Conservation (phyloP, 1,139 yeast genomes). For the Pichia sp. region DNA sequence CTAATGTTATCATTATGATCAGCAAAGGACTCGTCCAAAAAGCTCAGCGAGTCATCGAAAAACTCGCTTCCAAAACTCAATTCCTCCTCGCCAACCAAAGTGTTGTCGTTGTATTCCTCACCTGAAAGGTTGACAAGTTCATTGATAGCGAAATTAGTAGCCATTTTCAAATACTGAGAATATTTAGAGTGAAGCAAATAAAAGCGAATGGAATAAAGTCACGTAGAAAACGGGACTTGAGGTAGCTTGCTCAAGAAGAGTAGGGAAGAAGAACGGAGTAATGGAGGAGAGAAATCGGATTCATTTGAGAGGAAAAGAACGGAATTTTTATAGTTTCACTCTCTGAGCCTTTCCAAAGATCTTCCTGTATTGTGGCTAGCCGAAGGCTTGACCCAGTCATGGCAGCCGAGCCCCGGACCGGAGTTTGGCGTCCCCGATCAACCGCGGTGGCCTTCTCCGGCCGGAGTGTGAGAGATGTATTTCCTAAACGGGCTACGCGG, state of each 20-base stretch:
- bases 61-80: neutral
- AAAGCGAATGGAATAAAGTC: neutral
- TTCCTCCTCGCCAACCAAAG: neutral
- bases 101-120: neutral
- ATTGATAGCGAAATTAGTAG: neutral
- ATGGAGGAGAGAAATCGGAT: neutral
- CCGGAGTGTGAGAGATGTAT: neutral
- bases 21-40: neutral
- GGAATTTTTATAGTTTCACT: neutral
- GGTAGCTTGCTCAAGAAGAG: neutral
- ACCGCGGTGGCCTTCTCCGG: neutral
- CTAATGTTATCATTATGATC: neutral
- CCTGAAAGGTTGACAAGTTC: neutral
- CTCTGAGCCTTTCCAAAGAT: too few relatives aligned
- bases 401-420: neutral
- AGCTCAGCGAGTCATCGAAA: neutral
- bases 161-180: neutral
- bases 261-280: neutral
- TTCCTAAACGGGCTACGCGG: neutral
- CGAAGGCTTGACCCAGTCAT: neutral
- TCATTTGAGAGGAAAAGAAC: neutral
- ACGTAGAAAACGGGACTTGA: neutral
- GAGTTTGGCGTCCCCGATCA: too few relatives aligned
- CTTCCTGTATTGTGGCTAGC: neutral
- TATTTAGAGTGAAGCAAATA: neutral